phyloP scores from a whole-genome alignment of 2,329 filamentous ascomycete genomes.

The Neonectria punicea region DNA sequence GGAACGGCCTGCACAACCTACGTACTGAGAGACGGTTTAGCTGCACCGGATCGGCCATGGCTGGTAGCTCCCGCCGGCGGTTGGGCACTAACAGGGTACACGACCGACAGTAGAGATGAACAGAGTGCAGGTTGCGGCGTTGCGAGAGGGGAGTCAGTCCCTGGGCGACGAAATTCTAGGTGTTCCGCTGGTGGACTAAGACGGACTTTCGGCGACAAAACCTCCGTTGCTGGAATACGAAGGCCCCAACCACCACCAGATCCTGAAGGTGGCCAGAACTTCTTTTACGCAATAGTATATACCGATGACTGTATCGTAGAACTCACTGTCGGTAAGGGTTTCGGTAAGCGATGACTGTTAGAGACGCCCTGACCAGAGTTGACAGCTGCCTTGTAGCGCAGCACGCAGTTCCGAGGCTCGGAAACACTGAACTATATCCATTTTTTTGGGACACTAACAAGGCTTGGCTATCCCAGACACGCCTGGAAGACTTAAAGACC shows the following conservation, averaged over 20 bases:
- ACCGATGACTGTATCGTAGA: background rate
- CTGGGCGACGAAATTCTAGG: slow-evolving; percentile 6
- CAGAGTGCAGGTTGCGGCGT: background rate
- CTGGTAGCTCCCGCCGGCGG: background rate
- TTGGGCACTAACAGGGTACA: slow-evolving; percentile 8
- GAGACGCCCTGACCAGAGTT: too few relatives aligned
- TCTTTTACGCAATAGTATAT: slow-evolving; percentile 11
- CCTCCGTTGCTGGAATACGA: background rate
- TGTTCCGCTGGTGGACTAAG: background rate
- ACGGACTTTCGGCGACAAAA: slow-evolving; percentile 21
- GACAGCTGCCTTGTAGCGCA: background rate
- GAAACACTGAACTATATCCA: background rate
- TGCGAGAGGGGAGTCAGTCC: slow-evolving; percentile 2
- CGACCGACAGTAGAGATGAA: slow-evolving; percentile 1
- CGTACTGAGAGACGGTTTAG: slow-evolving; percentile 42
- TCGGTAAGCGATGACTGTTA: background rate
- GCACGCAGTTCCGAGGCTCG: slow-evolving; percentile 2
- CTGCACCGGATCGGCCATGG: slow-evolving; percentile 30
- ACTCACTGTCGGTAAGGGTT: background rate
- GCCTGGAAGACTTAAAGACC: background rate
- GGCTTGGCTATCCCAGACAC: slow-evolving; percentile 23
- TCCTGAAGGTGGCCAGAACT: background rate
- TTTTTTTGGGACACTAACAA: background rate
- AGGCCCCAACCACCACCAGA: background rate
- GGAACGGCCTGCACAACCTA: slow-evolving; percentile 22